Base-by-base conservation (phyloP, 176 grass and related monocot genomes). In the Lolium rigidum region DNA sequence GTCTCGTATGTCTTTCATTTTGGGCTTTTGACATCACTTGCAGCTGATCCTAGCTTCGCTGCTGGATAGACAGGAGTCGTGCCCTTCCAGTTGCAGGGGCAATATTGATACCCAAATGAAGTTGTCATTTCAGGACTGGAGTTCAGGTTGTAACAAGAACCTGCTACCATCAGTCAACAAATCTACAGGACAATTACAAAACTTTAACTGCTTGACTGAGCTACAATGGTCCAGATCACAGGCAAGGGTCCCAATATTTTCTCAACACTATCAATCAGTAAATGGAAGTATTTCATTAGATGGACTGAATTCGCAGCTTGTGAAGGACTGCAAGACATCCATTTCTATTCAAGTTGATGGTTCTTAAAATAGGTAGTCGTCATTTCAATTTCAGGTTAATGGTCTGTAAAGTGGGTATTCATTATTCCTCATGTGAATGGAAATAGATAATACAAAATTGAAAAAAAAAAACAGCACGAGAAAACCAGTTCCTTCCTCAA, bases 381-480 rank as follows among this genome's bases (percentile, higher is more conserved):
- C 55, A 70, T 79, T 49, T 44, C 4, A 47, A 51, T 48, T 43
- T 74, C 71, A 51, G 59, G 21, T 24, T 65, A 25, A 71, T 4
- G 18, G 47, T 38, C 18, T 9, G 6, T 73, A 35, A 77, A 51
- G 16, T 57, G 31, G 50, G 74, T 31, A 77, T 57, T 48, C 43
- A 47, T 82, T 76, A 58, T 78, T 35, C 38, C 44, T 46, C 54
- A 59, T 10, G 10, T 75, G 41, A 43, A 75, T 63, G 25, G 73
- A 67, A 85, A 44, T 39, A 5, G 2, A 50, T 25, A 51, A 25
- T 78, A 82, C 17, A 4, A 76, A 76, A 14, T 15, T 1, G 6
- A 74, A 84, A 84, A 63, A 31, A 7, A 76, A 84, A 84, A 63
- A 31, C 12, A 76, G 25, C 17, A 80, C 0, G n/a, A n/a, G 17